Evolutionary conservation across 139 green algal genomes (phyloP).

Genomic region (Edaphochlamys debaryana): DNA sequence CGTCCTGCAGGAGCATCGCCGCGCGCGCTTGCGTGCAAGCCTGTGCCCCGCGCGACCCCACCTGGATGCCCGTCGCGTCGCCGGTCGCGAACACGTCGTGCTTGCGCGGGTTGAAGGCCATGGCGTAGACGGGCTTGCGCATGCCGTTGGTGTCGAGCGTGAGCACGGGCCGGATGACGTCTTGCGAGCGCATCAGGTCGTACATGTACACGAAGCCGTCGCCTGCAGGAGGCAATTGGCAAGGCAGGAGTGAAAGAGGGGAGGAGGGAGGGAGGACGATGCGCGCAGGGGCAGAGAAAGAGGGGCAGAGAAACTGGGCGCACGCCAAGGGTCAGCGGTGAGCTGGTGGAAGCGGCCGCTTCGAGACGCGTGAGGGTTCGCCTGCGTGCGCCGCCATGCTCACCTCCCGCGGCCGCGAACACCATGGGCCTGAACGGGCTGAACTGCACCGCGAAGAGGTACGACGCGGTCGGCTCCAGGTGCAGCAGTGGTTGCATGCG

Average conservation of each 20-base stretch:
- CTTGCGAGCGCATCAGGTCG: constrained; percentile 57
- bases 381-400: not conserved
- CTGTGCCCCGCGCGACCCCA: no score
- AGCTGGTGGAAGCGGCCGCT: not conserved
- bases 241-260: not conserved
- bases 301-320: no score
- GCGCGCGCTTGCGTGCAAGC: no score
- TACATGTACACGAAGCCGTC: constrained; percentile 75
- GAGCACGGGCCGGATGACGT: constrained; percentile 30
- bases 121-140: constrained; percentile 52
- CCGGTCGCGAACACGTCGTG: constrained; percentile 62
- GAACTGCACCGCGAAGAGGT: constrained; percentile 64
- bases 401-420: constrained; percentile 62
- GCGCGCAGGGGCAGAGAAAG: no score
- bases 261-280: not conserved
- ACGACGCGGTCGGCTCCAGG: constrained; percentile 50
- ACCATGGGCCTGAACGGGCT: constrained; percentile 70
- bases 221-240: constrained; percentile 14
- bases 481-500: constrained; percentile 57
- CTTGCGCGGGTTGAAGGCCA: constrained; percentile 64
- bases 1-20: no score
- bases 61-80: constrained; percentile 46
- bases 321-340: no score
- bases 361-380: not conserved
- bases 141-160: constrained; percentile 48